Conservation (phyloP, 371 early-diverging fungal species). For the Rhizopus microsporus region DNA sequence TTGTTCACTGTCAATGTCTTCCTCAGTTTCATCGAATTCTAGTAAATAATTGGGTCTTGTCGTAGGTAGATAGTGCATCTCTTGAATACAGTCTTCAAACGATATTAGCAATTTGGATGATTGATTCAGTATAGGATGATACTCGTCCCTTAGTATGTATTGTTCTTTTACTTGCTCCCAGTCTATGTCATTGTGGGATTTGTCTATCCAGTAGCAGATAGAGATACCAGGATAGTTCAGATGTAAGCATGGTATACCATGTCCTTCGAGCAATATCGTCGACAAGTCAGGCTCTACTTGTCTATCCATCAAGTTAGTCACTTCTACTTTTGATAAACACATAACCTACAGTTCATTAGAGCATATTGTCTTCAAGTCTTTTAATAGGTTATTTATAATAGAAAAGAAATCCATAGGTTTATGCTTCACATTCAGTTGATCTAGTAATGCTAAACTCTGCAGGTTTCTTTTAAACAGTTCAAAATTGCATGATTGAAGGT, state of each 20-base stretch:
- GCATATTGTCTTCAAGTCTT: conserved; percentile 42
- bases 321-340: neutral
- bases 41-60: conserved; percentile 29
- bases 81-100: conserved; percentile 38
- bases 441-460: conserved; percentile 52
- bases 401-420: conserved; percentile 55
- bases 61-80: conserved; percentile 29
- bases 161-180: conserved; percentile 40
- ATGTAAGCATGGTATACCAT: conserved; percentile 57
- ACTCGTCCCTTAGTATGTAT: conserved; percentile 13
- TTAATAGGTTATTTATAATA: conserved; percentile 42
- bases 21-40: conserved; percentile 36
- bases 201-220: conserved; percentile 57
- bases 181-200: conserved; percentile 29
- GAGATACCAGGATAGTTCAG: conserved; percentile 57
- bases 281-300: conserved; percentile 26
- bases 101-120: conserved; percentile 33
- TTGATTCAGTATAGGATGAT: conserved; percentile 13
- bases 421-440: conserved; percentile 55
- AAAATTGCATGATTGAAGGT: conserved; percentile 47
- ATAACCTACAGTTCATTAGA: conserved; percentile 45
- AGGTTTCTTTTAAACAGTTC: conserved; percentile 52
- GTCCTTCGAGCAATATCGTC: conserved; percentile 53
- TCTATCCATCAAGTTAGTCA: neutral
- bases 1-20: conserved; percentile 31